These are phyloP conservation scores for Tremella mesenterica DNA, from an alignment of 768 basidiomycete species.

Conservation along the genomic window DNA sequence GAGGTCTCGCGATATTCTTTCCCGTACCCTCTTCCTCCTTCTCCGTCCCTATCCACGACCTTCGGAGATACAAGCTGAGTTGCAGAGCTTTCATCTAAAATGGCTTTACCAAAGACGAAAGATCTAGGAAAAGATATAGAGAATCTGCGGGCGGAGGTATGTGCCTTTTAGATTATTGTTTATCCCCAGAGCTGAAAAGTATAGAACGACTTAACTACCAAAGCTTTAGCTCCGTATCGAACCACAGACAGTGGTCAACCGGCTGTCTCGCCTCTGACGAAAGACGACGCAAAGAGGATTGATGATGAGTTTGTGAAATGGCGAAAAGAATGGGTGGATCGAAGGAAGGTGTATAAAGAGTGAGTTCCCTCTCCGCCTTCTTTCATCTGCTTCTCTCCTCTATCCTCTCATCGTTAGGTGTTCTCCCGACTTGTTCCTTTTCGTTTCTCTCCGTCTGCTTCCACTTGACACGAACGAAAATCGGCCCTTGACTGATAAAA, in stretches of 20 bases:
- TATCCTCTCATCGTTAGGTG: too few relatives aligned
- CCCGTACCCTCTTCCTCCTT: too few relatives aligned
- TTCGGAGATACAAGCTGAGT: slow-evolving; percentile 3
- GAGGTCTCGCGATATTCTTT: neutral
- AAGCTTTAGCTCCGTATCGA: slow-evolving; percentile 26
- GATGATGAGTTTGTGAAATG: slow-evolving; percentile 70
- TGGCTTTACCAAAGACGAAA: slow-evolving; percentile 56
- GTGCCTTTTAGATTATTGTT: slow-evolving; percentile 20
- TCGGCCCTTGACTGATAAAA: neutral
- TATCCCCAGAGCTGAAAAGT: slow-evolving; percentile 10
- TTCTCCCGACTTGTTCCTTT: too few relatives aligned
- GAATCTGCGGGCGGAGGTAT: slow-evolving; percentile 53
- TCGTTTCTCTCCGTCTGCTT: too few relatives aligned
- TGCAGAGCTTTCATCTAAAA: neutral
- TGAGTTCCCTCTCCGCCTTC: slow-evolving; percentile 44
- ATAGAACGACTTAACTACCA: slow-evolving; percentile 25
- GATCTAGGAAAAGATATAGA: slow-evolving; percentile 56
- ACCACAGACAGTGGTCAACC: slow-evolving; percentile 4
- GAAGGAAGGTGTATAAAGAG: slow-evolving; percentile 68
- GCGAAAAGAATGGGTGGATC: slow-evolving; percentile 68
- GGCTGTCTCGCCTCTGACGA: slow-evolving; percentile 48
- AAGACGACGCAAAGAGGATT: slow-evolving; percentile 60
- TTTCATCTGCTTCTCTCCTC: too few relatives aligned
- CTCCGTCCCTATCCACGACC: too few relatives aligned
- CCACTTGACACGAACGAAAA: neutral